Percentiles rank a stretch among this genome's conserved stretches.
Evolutionary conservation across 306 rosid species (phyloP).

Genomic region (Quercus mongolica): DNA sequence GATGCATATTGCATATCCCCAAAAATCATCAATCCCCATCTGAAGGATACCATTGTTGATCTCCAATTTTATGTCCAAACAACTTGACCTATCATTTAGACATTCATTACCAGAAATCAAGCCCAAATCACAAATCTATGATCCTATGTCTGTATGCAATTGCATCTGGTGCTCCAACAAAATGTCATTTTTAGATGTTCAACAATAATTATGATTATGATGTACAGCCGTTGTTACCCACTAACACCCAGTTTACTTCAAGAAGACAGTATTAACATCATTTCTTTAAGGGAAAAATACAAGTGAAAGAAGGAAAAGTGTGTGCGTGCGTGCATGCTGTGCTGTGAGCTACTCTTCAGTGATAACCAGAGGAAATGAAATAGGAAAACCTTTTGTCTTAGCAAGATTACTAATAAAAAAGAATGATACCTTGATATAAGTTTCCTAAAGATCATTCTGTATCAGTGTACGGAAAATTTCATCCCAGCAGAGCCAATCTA

Average conservation of each 20-base stretch:
- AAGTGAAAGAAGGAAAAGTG: not conserved
- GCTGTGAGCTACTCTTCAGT: slow-evolving; percentile 16
- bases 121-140: slow-evolving; percentile 22
- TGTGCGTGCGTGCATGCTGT: not conserved
- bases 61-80: slow-evolving; percentile 12
- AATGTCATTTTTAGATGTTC: not conserved
- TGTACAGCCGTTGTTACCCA: no score
- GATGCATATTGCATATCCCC: no score
- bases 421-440: no score
- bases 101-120: slow-evolving; percentile 17
- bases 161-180: slow-evolving; percentile 35
- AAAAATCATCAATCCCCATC: not conserved
- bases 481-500: no score
- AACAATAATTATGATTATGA: not conserved
- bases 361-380: not conserved
- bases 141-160: slow-evolving; percentile 22
- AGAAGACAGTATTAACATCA: no score
- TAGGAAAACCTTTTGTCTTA: no score
- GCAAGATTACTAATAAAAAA: no score
- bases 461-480: no score
- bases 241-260: no score
- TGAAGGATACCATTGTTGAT: not conserved
- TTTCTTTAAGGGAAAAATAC: no score
- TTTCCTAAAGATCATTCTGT: no score
- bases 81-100: slow-evolving; percentile 6